A percentile compares a stretch with the other conserved stretches of the same genome.
Conservation (phyloP, 257 asterid genomes). For the Buddleja alternifolia region DNA sequence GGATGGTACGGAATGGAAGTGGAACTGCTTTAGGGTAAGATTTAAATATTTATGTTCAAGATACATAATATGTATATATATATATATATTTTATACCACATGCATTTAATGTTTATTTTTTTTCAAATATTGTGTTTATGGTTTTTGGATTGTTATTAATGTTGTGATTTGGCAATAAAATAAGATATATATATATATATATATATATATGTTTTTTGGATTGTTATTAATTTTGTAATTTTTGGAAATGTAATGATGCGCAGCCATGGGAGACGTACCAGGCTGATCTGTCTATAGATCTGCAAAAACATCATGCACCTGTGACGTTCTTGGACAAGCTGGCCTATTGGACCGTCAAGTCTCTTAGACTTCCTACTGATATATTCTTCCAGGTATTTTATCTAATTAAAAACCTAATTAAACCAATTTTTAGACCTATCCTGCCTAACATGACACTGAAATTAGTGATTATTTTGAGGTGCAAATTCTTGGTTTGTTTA, state of each 20-base stretch:
- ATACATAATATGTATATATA: no score
- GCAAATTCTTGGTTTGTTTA: no score
- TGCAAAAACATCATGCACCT: slow-evolving; percentile 72
- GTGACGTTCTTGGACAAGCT: slow-evolving; percentile 72
- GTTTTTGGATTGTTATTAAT: no score
- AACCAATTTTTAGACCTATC: not conserved
- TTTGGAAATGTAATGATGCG: not conserved
- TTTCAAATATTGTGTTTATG: no score
- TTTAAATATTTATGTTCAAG: not conserved
- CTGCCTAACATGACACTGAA: no score
- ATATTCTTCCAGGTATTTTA: slow-evolving; percentile 70
- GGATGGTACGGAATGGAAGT: slow-evolving; percentile 80
- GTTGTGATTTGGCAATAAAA: no score
- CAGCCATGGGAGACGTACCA: slow-evolving; percentile 59
- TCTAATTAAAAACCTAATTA: no score
- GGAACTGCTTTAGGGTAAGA: slow-evolving; percentile 74
- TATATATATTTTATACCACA: no score
- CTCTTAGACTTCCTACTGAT: slow-evolving; percentile 74
- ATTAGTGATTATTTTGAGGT: not conserved
- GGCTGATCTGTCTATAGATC: slow-evolving; percentile 63
- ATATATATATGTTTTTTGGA: not conserved
- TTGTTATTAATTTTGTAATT: no score
- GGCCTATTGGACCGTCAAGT: slow-evolving; percentile 71
- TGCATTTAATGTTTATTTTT: no score
- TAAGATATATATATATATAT: no score